A percentile compares a stretch with the other conserved stretches of the same genome.
Evolutionary conservation across 2,329 filamentous ascomycete species (phyloP).

Genomic region (Paramyrothecium roridum): DNA sequence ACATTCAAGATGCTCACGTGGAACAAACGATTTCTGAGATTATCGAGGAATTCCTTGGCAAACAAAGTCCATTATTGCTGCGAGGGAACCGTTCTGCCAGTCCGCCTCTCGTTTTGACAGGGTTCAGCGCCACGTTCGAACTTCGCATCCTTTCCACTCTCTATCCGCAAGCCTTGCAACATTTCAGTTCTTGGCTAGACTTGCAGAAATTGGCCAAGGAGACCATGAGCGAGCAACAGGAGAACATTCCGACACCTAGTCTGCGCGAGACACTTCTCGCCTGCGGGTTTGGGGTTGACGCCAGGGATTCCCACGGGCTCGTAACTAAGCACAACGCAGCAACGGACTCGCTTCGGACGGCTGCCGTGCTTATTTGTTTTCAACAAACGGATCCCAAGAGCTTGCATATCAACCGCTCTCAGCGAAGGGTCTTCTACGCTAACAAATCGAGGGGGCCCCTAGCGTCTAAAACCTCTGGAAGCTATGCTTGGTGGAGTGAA

Average conservation of each 20-base stretch:
- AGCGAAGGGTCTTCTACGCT: background rate
- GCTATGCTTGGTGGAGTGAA: background rate
- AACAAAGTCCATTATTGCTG: background rate
- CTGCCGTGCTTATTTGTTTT: background rate
- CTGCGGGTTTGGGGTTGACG: background rate
- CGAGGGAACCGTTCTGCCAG: background rate
- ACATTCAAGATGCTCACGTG: background rate
- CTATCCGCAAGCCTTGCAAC: background rate
- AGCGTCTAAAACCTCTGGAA: background rate
- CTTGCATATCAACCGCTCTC: background rate
- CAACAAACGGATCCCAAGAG: background rate
- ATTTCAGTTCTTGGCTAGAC: background rate
- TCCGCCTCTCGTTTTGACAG: background rate
- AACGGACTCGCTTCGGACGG: background rate
- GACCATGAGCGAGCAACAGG: background rate
- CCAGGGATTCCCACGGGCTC: background rate
- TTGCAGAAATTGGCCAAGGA: background rate
- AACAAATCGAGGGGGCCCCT: background rate
- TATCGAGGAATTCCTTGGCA: background rate
- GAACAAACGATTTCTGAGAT: background rate
- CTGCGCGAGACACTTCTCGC: background rate
- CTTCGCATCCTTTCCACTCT: background rate
- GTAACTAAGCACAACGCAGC: background rate
- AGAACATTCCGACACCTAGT: background rate
- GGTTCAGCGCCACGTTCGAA: background rate